Percentiles rank a stretch among this genome's conserved stretches.
phyloP scores from a whole-genome alignment of 495 filamentous ascomycete species.

The Xylaria cubensis region DNA sequence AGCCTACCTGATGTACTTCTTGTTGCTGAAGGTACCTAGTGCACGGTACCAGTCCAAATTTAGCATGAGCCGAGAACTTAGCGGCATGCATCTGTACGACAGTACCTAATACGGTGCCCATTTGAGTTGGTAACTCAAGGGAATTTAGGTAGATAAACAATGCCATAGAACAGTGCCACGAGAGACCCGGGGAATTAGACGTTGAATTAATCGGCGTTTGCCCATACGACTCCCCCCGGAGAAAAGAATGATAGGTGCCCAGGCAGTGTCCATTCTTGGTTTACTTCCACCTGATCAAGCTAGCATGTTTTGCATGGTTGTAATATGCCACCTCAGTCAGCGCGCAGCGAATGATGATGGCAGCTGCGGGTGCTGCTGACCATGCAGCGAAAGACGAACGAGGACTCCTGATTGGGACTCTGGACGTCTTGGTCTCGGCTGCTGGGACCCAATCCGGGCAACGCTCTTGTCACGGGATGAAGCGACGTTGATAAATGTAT shows the following conservation, averaged over 20 bases:
- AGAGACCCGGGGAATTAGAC: background rate
- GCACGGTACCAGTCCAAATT: slow-evolving; percentile 11
- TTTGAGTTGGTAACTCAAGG: background rate
- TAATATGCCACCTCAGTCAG: slow-evolving; percentile 24
- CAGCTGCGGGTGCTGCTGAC: slow-evolving; percentile 20
- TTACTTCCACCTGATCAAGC: slow-evolving; percentile 14
- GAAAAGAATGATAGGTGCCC: background rate
- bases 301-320: background rate
- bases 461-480: slow-evolving; percentile 15
- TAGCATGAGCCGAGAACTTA: slow-evolving; percentile 10
- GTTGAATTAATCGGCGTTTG: background rate
- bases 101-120: slow-evolving; percentile 15
- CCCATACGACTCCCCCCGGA: background rate
- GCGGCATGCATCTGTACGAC: background rate
- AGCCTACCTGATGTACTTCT: background rate
- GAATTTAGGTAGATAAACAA: background rate
- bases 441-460: slow-evolving; percentile 25
- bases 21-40: background rate
- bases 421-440: slow-evolving; percentile 16
- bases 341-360: slow-evolving; percentile 24
- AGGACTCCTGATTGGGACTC: slow-evolving; percentile 21
- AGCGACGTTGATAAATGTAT: slow-evolving; percentile 18
- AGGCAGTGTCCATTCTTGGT: slow-evolving; percentile 2
- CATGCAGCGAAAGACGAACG: slow-evolving; percentile 22
- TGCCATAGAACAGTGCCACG: background rate